Base-by-base conservation (phyloP, 1,139 yeast species). In the Hyphopichia burtonii region DNA sequence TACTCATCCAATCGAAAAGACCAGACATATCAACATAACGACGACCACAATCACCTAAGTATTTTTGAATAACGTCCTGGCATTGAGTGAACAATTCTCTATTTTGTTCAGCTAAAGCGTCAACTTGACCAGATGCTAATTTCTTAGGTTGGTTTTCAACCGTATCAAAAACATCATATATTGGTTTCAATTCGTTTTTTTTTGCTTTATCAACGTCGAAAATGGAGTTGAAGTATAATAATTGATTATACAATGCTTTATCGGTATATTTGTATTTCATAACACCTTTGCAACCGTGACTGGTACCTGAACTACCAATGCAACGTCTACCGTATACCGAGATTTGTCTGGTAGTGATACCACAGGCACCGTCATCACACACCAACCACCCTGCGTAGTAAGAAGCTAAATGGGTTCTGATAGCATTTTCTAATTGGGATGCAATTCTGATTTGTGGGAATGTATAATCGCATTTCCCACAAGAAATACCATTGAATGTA, bases 281-380 rank as follows among this genome's bases (percentile, higher is more conserved):
- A 18, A 86, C 77, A 27, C 99, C 99, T 51, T 85, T 83, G 61
- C 98, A 93, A 23, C 82, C 82, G 51, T 70, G 74, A 1, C 82
- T 82, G 38, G 68, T 73, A 7, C 88, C 88, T 50, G 75, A 76
- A 46, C 63, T 62, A 40, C 86, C 85, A 45, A 90, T 74, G 65
- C 99, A 93, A 52, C 94, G 75, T 53, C 82, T 82, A 46, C 97
- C 98, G 56, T 88, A 90, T 2, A 91, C 97, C 12, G 93, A 82
- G 19, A 93, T 76, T 57, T 91, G 96, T 48, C 97, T 76, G 0
- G 98, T 91, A 17, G 76, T 74, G 42, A 80, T 71, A 8, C 87
- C 90, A 69, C 99, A 94, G 1, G 94, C 79, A 2, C 81, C 62
- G 53, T 91, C 97, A 58, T 86, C 94, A 65, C 99, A 94, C 0